Evolutionary conservation across 345 rosid species (phyloP).

Genomic region (Salix udensis): DNA sequence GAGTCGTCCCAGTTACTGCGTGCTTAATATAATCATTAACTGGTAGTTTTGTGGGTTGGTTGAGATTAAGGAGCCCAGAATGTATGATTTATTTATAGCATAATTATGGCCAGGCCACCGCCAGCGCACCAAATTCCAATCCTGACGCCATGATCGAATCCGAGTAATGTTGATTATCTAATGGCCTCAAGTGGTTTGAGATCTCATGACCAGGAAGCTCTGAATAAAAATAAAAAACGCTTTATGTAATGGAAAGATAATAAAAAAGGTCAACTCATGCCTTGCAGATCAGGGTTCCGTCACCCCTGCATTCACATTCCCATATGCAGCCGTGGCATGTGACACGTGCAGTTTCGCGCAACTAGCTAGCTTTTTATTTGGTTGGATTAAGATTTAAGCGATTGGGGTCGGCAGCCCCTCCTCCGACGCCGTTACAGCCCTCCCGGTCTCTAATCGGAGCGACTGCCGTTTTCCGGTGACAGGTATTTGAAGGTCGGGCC

Average conservation of each 20-base stretch:
- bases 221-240: neutral
- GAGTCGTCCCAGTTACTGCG: no score
- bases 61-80: neutral
- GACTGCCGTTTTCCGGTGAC: no score
- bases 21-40: neutral
- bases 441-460: no score
- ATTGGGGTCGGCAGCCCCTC: no score
- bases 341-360: neutral
- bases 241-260: neutral
- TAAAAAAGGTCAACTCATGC: neutral
- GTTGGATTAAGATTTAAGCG: no score
- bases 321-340: slow-evolving; percentile 2
- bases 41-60: neutral
- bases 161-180: slow-evolving; percentile 23
- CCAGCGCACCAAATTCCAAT: slow-evolving; percentile 22
- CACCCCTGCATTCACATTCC: neutral
- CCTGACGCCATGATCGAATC: slow-evolving; percentile 16
- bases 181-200: neutral
- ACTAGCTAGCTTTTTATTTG: neutral
- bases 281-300: neutral
- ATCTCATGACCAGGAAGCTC: neutral
- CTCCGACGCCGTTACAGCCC: no score
- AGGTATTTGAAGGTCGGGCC: no score
- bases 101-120: slow-evolving; percentile 22
- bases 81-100: neutral